These are phyloP conservation scores for Scleroderma bovista DNA, from an alignment of 768 basidiomycete species.

Conservation along the genomic window DNA sequence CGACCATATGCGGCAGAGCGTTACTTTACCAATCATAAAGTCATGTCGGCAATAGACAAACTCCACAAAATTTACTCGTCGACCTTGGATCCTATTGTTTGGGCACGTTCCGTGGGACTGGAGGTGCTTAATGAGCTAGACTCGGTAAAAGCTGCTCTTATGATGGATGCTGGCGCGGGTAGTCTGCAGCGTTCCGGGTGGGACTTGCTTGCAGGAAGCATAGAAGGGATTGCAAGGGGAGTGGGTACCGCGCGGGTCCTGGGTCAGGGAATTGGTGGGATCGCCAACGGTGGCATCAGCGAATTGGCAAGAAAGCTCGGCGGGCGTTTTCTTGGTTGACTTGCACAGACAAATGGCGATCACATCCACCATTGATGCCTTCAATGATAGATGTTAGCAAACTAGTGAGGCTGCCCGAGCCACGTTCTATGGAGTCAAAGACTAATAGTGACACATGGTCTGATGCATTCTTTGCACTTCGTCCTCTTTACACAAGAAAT, in stretches of 20 bases:
- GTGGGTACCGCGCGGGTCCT: slow-evolving; percentile 28
- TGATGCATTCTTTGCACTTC: no score
- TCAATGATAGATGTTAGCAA: no score
- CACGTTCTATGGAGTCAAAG: no score
- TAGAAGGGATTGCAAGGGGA: slow-evolving; percentile 38
- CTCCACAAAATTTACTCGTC: slow-evolving; percentile 82
- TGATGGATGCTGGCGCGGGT: slow-evolving; percentile 68
- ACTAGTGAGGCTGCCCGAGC: no score
- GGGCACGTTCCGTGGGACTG: slow-evolving; percentile 81
- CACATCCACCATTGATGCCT: no score
- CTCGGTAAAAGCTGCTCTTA: slow-evolving; percentile 73
- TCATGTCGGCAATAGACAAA: slow-evolving; percentile 84
- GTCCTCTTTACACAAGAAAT: no score
- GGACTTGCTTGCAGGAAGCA: slow-evolving; percentile 34
- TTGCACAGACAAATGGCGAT: neutral
- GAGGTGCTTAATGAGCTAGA: slow-evolving; percentile 91
- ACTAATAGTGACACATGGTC: no score
- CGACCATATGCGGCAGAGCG: slow-evolving; percentile 73
- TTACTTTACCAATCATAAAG: slow-evolving; percentile 80
- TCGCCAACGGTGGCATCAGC: slow-evolving; percentile 26
- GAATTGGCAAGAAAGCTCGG: slow-evolving; percentile 17
- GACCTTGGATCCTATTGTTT: slow-evolving; percentile 65
- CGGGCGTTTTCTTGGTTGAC: neutral
- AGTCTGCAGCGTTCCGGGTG: slow-evolving; percentile 25
- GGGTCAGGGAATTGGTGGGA: slow-evolving; percentile 19